These are phyloP conservation scores for Xylaria cubensis DNA, from an alignment of 495 filamentous ascomycete species.

Conservation along the genomic window DNA sequence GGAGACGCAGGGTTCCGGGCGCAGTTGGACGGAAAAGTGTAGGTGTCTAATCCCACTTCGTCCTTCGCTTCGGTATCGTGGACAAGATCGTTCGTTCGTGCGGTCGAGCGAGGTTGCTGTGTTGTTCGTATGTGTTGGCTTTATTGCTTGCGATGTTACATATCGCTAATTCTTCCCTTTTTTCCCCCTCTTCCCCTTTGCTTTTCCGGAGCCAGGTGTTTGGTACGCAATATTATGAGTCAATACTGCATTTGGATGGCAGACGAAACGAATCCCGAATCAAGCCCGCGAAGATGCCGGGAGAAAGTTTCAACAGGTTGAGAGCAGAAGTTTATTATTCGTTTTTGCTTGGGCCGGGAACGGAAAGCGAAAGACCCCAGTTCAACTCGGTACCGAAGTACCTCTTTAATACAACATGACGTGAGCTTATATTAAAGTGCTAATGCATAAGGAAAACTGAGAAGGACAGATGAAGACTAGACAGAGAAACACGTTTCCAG, in stretches of 20 bases:
- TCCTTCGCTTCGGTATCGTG: constrained; percentile 4
- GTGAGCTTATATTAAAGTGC: neutral
- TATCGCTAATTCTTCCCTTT: neutral
- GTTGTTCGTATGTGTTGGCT: neutral
- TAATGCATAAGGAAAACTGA: neutral
- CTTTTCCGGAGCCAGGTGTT: neutral
- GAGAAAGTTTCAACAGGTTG: neutral
- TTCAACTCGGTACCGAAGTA: neutral
- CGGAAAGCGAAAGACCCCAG: neutral
- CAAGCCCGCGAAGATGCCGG: neutral
- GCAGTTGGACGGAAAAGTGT: neutral
- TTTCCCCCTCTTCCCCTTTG: neutral
- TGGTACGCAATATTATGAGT: neutral
- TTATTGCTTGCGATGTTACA: neutral
- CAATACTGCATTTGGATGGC: neutral
- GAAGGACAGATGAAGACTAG: neutral
- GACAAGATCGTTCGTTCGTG: neutral
- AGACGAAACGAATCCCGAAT: neutral
- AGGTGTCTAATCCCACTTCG: neutral
- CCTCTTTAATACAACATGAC: neutral
- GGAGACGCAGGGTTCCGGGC: neutral
- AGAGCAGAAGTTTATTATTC: neutral
- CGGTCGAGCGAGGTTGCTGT: neutral
- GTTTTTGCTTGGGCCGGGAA: neutral
- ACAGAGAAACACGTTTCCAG: neutral